Evolutionary conservation across 768 basidiomycete species (phyloP).

Genomic region (Pulveroboletus sp.): DNA sequence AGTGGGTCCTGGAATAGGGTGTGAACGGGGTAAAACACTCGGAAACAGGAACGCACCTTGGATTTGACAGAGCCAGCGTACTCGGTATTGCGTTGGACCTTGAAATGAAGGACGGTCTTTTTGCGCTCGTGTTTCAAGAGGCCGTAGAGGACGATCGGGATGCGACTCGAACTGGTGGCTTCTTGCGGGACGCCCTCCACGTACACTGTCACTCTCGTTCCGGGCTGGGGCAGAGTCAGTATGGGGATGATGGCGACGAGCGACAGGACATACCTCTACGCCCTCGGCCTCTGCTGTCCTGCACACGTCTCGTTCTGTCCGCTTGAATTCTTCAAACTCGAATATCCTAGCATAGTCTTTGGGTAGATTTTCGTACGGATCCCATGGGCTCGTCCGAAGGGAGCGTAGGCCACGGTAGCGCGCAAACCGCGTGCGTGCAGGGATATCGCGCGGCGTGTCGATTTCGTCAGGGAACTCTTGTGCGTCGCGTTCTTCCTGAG

Average conservation of each 20-base stretch:
- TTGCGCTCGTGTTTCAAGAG: slow-evolving; percentile 96
- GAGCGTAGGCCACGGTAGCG: slow-evolving; percentile 88
- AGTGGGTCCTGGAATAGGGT: slow-evolving; percentile 66
- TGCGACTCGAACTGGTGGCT: slow-evolving; percentile 35
- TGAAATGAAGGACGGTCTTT: slow-evolving; percentile 86
- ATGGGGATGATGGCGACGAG: background rate
- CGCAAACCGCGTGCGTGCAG: slow-evolving; percentile 82
- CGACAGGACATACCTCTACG: slow-evolving; percentile 55
- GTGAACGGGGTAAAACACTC: background rate
- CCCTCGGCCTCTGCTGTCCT: slow-evolving; percentile 64
- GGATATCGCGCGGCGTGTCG: slow-evolving; percentile 83
- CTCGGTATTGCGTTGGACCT: slow-evolving; percentile 93
- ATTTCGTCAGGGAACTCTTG: slow-evolving; percentile 92
- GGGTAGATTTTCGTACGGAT: slow-evolving; percentile 93
- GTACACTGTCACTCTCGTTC: slow-evolving; percentile 72
- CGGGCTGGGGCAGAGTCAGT: slow-evolving; percentile 49
- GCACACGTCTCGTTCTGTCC: slow-evolving; percentile 70
- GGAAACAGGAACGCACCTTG: slow-evolving; percentile 51
- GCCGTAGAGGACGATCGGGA: slow-evolving; percentile 69
- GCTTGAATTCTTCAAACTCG: slow-evolving; percentile 92
- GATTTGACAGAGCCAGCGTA: slow-evolving; percentile 85
- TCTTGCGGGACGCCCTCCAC: slow-evolving; percentile 72
- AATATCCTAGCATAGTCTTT: slow-evolving; percentile 93
- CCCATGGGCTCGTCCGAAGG: slow-evolving; percentile 96
- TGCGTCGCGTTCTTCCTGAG: slow-evolving; percentile 77